Evolutionary conservation across 1,139 yeast genomes (phyloP).

Genomic region (Casaregolazyma suthepensis): DNA sequence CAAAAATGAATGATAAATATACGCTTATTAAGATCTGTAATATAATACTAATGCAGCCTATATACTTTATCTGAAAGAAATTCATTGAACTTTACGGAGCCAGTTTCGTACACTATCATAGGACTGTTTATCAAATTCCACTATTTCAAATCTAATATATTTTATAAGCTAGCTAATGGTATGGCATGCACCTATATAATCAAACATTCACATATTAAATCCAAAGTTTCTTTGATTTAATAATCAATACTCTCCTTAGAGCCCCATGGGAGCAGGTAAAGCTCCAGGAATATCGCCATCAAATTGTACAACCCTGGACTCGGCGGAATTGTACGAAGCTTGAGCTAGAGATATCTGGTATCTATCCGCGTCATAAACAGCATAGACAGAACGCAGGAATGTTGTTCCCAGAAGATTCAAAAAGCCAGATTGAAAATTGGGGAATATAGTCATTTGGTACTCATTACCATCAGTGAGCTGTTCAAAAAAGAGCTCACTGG

Average conservation of each 20-base stretch:
- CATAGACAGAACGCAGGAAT: slow-evolving; percentile 64
- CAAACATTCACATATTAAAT: background rate
- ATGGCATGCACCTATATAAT: background rate
- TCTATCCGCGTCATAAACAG: slow-evolving; percentile 69
- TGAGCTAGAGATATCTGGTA: slow-evolving; percentile 62
- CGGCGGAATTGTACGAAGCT: slow-evolving; percentile 32
- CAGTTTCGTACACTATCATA: too few relatives aligned
- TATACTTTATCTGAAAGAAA: too few relatives aligned
- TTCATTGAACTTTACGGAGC: too few relatives aligned
- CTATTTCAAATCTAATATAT: background rate
- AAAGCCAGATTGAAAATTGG: slow-evolving; percentile 15
- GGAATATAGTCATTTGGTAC: slow-evolving; percentile 26
- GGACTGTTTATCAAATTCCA: too few relatives aligned
- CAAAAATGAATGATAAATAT: background rate
- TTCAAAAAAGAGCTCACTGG: slow-evolving; percentile 22
- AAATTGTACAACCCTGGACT: slow-evolving; percentile 24
- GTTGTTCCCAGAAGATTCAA: slow-evolving; percentile 57
- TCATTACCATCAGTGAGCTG: slow-evolving; percentile 21
- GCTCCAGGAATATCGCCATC: slow-evolving; percentile 21
- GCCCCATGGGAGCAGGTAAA: background rate
- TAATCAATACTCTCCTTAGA: too few relatives aligned
- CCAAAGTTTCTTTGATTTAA: background rate
- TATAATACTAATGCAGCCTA: too few relatives aligned
- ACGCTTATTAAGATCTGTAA: background rate
- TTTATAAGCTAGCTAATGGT: background rate